Evolutionary conservation across 2,329 filamentous ascomycete species (phyloP).

Genomic region (Aureobasidium subglaciale): DNA sequence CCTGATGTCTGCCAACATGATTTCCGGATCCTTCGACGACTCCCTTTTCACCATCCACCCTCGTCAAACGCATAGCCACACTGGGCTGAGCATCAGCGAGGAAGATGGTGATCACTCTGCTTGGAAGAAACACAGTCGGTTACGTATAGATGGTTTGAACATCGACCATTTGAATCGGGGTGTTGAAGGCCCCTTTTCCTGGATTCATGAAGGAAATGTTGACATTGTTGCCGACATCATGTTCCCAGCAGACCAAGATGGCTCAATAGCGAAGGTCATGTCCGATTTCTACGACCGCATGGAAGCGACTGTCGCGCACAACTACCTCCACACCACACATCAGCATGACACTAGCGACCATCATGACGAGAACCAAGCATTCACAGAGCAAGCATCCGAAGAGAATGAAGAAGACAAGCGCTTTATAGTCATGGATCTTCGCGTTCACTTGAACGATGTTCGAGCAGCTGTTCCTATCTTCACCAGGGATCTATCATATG

Average conservation of each 20-base stretch:
- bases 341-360: constrained; percentile 22
- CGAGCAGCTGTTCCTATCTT: constrained; percentile 90
- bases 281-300: constrained; percentile 95
- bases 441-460: constrained; percentile 92
- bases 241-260: constrained; percentile 81
- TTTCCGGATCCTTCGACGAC: constrained; percentile 91
- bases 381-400: constrained; percentile 18
- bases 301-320: constrained; percentile 82
- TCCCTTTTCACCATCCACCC: constrained; percentile 97
- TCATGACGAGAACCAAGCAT: constrained; percentile 16
- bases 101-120: constrained; percentile 59
- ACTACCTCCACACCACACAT: constrained; percentile 41
- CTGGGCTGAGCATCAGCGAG: constrained; percentile 51
- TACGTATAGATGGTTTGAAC: constrained; percentile 85
- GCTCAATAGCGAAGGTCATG: constrained; percentile 87
- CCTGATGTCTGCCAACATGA: constrained; percentile 88
- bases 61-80: constrained; percentile 75
- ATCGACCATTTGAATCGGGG: constrained; percentile 95
- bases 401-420: constrained; percentile 53
- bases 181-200: constrained; percentile 88
- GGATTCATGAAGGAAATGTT: constrained; percentile 96
- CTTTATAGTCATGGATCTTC: constrained; percentile 86
- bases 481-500: constrained; percentile 83
- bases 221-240: constrained; percentile 95
- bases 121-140: constrained; percentile 93